Conservation (phyloP, 129 eudicot genomes). For the Heracleum sosnowskyi region DNA sequence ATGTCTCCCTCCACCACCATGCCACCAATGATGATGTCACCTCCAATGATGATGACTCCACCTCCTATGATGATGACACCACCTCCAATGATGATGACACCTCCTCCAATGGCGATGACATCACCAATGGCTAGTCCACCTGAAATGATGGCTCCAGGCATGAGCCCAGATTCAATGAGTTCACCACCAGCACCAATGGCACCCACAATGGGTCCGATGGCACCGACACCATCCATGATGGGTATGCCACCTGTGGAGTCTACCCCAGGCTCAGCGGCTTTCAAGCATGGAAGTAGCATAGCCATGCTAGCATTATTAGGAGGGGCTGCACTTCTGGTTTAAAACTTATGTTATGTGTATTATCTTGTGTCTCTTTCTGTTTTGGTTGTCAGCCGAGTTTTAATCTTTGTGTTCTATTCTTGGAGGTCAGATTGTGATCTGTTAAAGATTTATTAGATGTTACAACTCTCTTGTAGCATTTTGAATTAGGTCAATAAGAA, state of each 20-base stretch:
- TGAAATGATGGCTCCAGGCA: neutral
- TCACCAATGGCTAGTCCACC: slow-evolving; percentile 15
- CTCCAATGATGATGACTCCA: neutral
- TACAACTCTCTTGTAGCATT: slow-evolving; percentile 12
- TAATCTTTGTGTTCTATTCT: neutral
- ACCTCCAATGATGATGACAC: slow-evolving; percentile 8
- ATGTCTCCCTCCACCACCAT: slow-evolving; percentile 11
- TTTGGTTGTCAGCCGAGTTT: neutral
- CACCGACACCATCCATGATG: neutral
- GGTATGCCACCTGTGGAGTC: neutral
- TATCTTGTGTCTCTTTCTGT: neutral
- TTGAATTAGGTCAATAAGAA: neutral
- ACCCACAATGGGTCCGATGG: slow-evolving; percentile 8
- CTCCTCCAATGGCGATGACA: slow-evolving; percentile 4
- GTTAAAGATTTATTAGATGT: neutral
- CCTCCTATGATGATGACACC: neutral
- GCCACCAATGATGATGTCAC: neutral
- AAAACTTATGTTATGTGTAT: neutral
- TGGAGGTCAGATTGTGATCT: neutral
- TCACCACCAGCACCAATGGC: slow-evolving; percentile 9
- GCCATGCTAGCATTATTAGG: slow-evolving; percentile 15
- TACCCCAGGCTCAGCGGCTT: slow-evolving; percentile 10
- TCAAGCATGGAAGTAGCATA: slow-evolving; percentile 18
- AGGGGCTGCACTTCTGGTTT: slow-evolving; percentile 17
- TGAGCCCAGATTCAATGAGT: neutral